Base-by-base conservation (phyloP, 140 eudicot genomes). In the Stevia rebaudiana region DNA sequence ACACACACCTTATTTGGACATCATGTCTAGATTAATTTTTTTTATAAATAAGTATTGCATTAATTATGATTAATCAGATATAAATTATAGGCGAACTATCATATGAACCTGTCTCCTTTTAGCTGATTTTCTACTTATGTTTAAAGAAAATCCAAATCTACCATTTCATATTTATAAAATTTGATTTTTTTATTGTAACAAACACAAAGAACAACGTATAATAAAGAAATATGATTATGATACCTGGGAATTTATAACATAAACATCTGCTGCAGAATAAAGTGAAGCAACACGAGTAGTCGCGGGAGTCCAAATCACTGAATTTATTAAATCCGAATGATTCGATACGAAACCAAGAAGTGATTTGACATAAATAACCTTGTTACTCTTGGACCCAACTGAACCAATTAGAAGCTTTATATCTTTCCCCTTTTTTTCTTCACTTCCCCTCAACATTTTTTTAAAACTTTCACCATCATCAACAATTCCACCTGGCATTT, bases 201-300 rank as follows among this genome's bases (percentile, higher is more conserved):
- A 37, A 61, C 16, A 23, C 44, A n/a, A 30, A 46, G 46, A 28
- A 64, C 8, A n/a, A 59, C 51, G 28, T 19, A 22, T 58, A 28
- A 16, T 24, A 13, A 46, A 36, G 7, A 11, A 35, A 24, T 18
- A 57, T 3, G 2, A 63, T 63, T 18, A 57, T 3, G 2, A 63
- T 63, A 94, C 99, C 97, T 94, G 99, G 16, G 99, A 83, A 69
- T 94, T 88, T 61, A 84, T 94, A 31, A 88, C 88, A 73, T 94
- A 94, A 37, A 80, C 97, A 77, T 94, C 99, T 43, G 99, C 94
- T 5, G 99, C 97, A 30, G 97, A 82, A 70, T 88, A 88, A 53
- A 94, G 95, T 15, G 99, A 85, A 12, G 99, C 95, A 78, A 88
- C 97, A 43, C 97, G 97, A 41, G 97, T 94, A 8, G 95, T 83